Evolutionary conservation across 768 basidiomycete species (phyloP).

Genomic region (Mycena metata): DNA sequence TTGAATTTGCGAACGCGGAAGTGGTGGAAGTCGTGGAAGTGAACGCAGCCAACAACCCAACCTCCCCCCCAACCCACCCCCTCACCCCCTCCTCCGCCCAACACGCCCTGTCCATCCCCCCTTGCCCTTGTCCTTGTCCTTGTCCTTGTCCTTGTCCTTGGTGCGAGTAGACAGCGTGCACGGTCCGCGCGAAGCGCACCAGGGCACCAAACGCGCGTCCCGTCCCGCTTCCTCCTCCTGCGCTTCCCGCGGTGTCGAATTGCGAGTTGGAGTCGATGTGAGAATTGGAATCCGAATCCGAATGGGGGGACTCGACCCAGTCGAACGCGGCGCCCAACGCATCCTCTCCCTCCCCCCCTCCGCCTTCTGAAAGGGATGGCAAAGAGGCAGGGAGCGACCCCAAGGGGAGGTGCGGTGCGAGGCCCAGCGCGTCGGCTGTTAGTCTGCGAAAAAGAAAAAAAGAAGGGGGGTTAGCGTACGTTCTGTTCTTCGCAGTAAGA

Average conservation of each 20-base stretch:
- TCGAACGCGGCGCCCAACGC: not conserved
- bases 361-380: not conserved
- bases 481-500: not conserved
- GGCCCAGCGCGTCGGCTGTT: slow-evolving; percentile 65
- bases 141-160: too few species aligned
- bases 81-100: slow-evolving; percentile 20
- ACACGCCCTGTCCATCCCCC: slow-evolving; percentile 24
- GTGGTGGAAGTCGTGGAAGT: too few species aligned
- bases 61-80: slow-evolving; percentile 20
- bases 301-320: too few species aligned
- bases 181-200: slow-evolving; percentile 1
- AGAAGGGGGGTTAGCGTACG: not conserved
- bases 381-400: not conserved
- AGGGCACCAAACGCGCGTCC: too few species aligned
- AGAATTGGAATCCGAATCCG: too few species aligned
- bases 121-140: too few species aligned
- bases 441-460: slow-evolving; percentile 73
- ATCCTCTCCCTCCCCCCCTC: not conserved
- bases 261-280: too few species aligned
- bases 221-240: not conserved
- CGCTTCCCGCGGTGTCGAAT: not conserved
- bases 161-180: not conserved
- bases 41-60: too few species aligned
- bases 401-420: slow-evolving; percentile 20
- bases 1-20: too few species aligned